A percentile compares a stretch with the other conserved stretches of the same genome.
Conservation (phyloP, 192 early-diverging fungal genomes). For the Mortierella alpina region DNA sequence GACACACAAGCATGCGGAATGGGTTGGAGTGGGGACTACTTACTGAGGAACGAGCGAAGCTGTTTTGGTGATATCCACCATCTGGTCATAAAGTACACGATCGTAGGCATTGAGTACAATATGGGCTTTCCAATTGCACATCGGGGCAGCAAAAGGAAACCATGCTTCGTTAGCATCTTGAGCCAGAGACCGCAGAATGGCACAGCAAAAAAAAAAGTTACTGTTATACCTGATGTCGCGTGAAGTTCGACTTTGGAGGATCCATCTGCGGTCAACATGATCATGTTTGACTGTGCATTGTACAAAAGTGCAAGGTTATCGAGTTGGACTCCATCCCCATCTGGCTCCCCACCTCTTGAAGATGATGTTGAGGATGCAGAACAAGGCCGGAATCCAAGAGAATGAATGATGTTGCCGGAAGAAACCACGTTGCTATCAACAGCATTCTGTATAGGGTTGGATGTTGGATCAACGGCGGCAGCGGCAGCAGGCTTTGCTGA, state of each 20-base stretch:
- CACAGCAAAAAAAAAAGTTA: neutral
- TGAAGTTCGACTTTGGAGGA: conserved; percentile 21
- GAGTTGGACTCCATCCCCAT: neutral
- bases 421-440: neutral
- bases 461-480: neutral
- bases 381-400: conserved; percentile 30
- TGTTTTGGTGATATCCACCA: conserved; percentile 11
- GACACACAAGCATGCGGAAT: neutral
- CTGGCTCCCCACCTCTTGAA: no score
- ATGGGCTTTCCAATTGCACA: conserved; percentile 9
- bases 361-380: neutral
- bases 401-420: conserved; percentile 23
- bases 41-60: conserved; percentile 20
- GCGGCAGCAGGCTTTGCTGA: neutral
- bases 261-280: conserved; percentile 27
- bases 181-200: neutral
- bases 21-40: neutral
- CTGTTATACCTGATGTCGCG: conserved; percentile 18
- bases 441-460: neutral
- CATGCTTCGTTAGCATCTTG: no score
- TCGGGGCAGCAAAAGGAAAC: neutral
- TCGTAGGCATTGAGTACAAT: conserved; percentile 35
- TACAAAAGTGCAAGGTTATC: conserved; percentile 23
- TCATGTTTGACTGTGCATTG: conserved; percentile 27
- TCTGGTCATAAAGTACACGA: conserved; percentile 37